These are phyloP conservation scores for Sporisorium exsertum DNA, from an alignment of 1,284 basidiomycete genomes.

Conservation along the genomic window DNA sequence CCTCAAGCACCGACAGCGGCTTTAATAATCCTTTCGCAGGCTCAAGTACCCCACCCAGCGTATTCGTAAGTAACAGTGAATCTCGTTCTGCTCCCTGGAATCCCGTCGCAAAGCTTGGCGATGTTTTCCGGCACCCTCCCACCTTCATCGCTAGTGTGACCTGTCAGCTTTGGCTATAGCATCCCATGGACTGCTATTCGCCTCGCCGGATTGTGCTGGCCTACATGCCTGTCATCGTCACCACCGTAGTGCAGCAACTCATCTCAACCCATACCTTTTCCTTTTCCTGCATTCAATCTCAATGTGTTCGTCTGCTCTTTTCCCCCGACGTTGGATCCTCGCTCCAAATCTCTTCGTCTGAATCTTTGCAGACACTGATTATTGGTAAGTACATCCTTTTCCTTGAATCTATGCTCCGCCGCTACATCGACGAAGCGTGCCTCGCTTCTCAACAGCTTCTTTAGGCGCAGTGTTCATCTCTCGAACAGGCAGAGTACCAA, in stretches of 20 bases:
- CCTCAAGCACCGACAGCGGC: conserved; percentile 14
- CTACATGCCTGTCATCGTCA: not conserved
- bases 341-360: not conserved
- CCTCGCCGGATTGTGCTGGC: no score
- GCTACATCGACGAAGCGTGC: conserved; percentile 1
- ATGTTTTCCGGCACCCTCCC: no score
- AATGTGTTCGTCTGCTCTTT: not conserved
- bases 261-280: conserved; percentile 19
- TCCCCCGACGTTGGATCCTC: not conserved
- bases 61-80: conserved; percentile 56
- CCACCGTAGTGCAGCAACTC: conserved; percentile 1
- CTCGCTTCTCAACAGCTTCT: not conserved
- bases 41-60: conserved; percentile 54
- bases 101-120: no score
- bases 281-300: conserved; percentile 1
- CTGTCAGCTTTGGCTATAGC: not conserved
- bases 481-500: conserved; percentile 29
- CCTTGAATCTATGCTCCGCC: conserved; percentile 14
- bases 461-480: not conserved
- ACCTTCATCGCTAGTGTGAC: no score
- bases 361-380: conserved; percentile 50
- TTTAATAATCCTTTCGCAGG: conserved; percentile 26
- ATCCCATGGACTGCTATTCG: not conserved
- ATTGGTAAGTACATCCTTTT: conserved; percentile 56
- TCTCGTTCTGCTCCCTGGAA: not conserved